Evolutionary conservation across 805 yeast genomes (phyloP).

Genomic region (Blastobotrys muscicola): DNA sequence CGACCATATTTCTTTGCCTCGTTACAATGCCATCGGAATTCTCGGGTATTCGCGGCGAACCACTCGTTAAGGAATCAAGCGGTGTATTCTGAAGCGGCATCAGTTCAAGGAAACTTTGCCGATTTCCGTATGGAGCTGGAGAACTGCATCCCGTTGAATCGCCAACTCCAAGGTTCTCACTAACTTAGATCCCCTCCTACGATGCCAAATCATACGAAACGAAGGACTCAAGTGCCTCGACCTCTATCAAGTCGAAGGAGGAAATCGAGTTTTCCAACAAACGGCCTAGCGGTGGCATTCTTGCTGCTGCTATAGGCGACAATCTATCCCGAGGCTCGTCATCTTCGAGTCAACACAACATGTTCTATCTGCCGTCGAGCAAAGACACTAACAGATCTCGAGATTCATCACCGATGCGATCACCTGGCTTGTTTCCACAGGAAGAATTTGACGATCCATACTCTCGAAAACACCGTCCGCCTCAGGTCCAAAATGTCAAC

Average conservation of each 20-base stretch:
- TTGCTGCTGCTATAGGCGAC: no score
- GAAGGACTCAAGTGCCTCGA: background rate
- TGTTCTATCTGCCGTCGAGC: background rate
- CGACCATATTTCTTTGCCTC: no score
- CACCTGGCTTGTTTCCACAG: constrained; percentile 14
- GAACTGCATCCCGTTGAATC: no score
- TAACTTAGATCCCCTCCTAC: background rate
- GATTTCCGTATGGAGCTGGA: no score
- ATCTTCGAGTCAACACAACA: no score
- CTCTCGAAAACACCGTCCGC: constrained; percentile 23
- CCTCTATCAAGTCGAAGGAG: background rate
- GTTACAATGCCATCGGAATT: no score
- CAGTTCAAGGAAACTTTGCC: no score
- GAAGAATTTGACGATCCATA: constrained; percentile 26
- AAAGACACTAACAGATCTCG: constrained; percentile 2
- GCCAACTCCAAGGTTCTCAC: no score
- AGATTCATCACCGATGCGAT: constrained; percentile 11
- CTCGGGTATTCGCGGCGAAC: no score
- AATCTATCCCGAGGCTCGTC: no score
- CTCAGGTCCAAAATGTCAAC: constrained; percentile 16
- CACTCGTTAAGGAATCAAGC: no score
- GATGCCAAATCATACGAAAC: background rate
- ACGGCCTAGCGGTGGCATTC: background rate
- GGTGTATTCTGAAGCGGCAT: no score
- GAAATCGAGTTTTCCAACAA: background rate